Evolutionary conservation across 2,329 filamentous ascomycete species (phyloP), one percentile per base, ranked within the genome.

Genomic region (Phialophora expanda): DNA sequence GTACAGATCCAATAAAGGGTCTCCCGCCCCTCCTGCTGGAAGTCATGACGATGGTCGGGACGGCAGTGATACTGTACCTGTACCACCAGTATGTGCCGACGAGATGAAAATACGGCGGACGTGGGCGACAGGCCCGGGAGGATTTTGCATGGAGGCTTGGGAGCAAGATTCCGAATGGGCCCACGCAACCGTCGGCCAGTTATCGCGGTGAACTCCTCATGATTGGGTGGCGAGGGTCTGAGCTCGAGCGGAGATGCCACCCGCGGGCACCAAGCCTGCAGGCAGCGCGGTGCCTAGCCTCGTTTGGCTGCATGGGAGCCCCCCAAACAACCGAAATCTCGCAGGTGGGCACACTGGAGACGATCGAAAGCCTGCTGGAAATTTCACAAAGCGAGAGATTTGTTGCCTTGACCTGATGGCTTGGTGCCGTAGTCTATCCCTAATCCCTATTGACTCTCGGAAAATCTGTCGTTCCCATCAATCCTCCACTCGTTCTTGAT

Each of bases 121-220:
- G 32, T 12, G 32, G 32, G 32, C 9, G 32, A 34, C 9, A 11
- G 9, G 32, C 3, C 12, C 3, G 32, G 9, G 24, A 24, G 32
- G 32, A 9, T 34, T 34, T 30, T 17, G 38, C 14, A 4, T 12
- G 34, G 34, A 41, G 38, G 17, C 5, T n/a, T 44, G 38, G 38
- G 44, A 28, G 17, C 44, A 32, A 59, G 61, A 57, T 57, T 57
- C 65, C 65, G 65, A 61, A 64, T 67, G 50, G 61, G 61, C 65
- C 65, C 61, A 67, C 62, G 48, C 38, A 5, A 20, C 26, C 2
- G 11, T 53, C 20, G 20, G 22, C 48, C 48, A 53, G 48, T 26
- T 17, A 22, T 20, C 20, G 11, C 17, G 38, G 17, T 44, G 38
- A 44, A 44, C n/a, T 44, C 38, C 14, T n/a, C 17, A n/a, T 44